These are phyloP conservation scores for Elsinoe perseae DNA, from an alignment of 2,329 filamentous ascomycete genomes.

Conservation along the genomic window DNA sequence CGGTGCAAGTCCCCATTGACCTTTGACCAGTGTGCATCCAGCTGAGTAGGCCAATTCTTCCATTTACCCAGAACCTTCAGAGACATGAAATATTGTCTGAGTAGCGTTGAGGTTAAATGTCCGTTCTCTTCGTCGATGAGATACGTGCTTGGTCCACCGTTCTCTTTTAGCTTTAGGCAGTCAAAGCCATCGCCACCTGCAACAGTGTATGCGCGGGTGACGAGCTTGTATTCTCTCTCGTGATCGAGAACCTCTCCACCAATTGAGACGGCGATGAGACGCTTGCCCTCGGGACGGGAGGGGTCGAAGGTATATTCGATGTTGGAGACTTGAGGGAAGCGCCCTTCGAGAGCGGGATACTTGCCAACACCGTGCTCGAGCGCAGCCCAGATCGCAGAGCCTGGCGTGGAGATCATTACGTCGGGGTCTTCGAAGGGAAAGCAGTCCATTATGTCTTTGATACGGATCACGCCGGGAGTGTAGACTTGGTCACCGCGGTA, in stretches of 20 bases:
- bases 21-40: conserved; percentile 57
- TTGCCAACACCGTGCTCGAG: conserved; percentile 75
- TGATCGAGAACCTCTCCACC: conserved; percentile 54
- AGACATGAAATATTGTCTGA: conserved; percentile 86
- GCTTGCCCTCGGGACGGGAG: conserved; percentile 49
- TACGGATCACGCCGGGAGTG: conserved; percentile 64
- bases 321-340: conserved; percentile 81
- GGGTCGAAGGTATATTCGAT: conserved; percentile 70
- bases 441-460: conserved; percentile 79
- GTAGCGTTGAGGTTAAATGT: conserved; percentile 74
- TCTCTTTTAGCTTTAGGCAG: conserved; percentile 64
- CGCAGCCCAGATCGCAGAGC: conserved; percentile 66
- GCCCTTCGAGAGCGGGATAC: conserved; percentile 73
- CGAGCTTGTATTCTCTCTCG: conserved; percentile 60
- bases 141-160: conserved; percentile 69
- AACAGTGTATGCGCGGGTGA: conserved; percentile 82
- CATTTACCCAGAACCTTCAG: conserved; percentile 74
- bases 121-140: conserved; percentile 81
- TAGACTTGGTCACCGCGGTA: conserved; percentile 86
- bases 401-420: conserved; percentile 64
- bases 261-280: conserved; percentile 57
- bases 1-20: conserved; percentile 56
- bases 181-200: conserved; percentile 80
- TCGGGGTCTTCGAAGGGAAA: conserved; percentile 91
- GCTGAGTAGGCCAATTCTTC: conserved; percentile 59